Base-by-base conservation (phyloP, 192 early-diverging fungal species). In the Coemansia sp. region DNA sequence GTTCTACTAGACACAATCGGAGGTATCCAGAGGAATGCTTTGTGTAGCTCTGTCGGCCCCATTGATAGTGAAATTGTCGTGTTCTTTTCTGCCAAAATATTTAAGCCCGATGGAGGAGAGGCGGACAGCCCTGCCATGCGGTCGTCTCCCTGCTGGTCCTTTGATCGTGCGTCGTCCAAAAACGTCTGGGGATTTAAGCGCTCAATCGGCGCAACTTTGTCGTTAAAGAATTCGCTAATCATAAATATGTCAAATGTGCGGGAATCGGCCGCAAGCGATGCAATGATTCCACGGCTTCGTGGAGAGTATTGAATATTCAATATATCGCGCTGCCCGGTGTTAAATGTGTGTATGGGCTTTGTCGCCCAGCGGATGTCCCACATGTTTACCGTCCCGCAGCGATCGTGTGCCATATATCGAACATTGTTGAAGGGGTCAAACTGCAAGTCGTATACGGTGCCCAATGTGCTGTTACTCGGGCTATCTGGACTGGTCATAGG, bases 351-450 rank as follows among this genome's bases (percentile, higher is more conserved):
- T 14, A 76, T 24, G 17, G 79, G 60, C 24, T 65, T 61, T 23
- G 57, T 57, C 2, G 71, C 70, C 74, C 71, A 72, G 62, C 79
- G 74, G n/a, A 73, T 64, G 54, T 82, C 79, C 79, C 79, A 82
- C 70, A 82, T 71, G 61, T 72, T 65, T 19, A 67, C 70, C 36
- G 58, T 46, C 10, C 79, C 75, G 9, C 52, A 36, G 11, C 79
- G 60, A 57, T 82, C 71, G 65, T 73, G 67, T 8, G 79, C 75
- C 79, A 82, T 69, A 51, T 74, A 82, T 7, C 71, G 70, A 29
- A 68, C 25, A 56, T 54, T 67, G 67, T 70, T 76, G 58, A 76
- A 82, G 14, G 79, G 79, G 9, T 82, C 79, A 53, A 82, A 82
- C 51, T 76, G 70, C 74, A 82, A 46, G 24, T 82, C 74, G 22